Conservation (phyloP, 2,329 filamentous ascomycete genomes). For the Cladobotryum protrusum region DNA sequence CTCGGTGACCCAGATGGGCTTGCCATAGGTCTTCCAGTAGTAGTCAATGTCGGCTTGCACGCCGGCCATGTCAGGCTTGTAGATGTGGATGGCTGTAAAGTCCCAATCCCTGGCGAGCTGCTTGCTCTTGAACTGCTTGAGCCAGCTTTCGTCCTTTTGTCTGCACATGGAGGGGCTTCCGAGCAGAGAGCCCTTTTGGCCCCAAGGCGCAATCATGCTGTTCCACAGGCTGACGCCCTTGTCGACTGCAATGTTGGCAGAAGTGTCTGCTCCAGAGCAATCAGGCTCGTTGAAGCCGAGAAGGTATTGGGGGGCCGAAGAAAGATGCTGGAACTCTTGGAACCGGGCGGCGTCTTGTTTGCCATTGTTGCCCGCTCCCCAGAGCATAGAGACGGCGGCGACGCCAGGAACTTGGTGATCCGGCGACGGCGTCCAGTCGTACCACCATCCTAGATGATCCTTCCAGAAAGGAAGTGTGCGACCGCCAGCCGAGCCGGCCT, state of each 20-base stretch:
- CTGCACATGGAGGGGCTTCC: constrained; percentile 54
- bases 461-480: constrained; percentile 10
- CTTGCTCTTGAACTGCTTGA: constrained; percentile 11
- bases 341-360: constrained; percentile 9
- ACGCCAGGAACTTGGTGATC: constrained; percentile 6
- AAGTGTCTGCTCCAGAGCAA: constrained; percentile 11
- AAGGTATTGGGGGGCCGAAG: constrained; percentile 10
- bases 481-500: constrained; percentile 14
- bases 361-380: constrained; percentile 14
- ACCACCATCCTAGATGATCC: constrained; percentile 15
- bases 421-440: constrained; percentile 13
- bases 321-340: constrained; percentile 9
- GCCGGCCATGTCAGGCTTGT: constrained; percentile 13
- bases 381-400: constrained; percentile 14
- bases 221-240: constrained; percentile 42
- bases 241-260: constrained; percentile 12
- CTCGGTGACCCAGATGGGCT: constrained; percentile 15
- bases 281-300: constrained; percentile 15
- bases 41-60: constrained; percentile 14
- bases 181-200: constrained; percentile 54
- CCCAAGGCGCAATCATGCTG: constrained; percentile 59
- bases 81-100: constrained; percentile 14
- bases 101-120: constrained; percentile 11
- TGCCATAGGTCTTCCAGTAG: constrained; percentile 16
- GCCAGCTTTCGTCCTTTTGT: constrained; percentile 25